Conservation (phyloP, 1,284 basidiomycete species). For the Pseudozyma sp. region DNA sequence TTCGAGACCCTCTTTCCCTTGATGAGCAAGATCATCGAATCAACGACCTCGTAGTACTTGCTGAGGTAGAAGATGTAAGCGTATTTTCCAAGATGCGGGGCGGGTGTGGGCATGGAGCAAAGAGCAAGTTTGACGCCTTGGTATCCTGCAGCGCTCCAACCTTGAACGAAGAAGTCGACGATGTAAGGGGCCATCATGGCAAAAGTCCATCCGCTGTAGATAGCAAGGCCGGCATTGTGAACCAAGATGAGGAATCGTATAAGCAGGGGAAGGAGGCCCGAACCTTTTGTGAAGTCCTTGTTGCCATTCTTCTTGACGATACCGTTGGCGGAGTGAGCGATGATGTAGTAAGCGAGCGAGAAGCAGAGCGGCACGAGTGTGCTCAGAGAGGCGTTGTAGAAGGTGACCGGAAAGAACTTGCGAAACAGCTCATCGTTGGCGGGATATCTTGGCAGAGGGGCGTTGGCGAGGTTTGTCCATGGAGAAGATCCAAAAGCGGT, state of each 20-base stretch:
- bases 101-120: conserved; percentile 67
- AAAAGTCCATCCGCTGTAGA: conserved; percentile 59
- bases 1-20: conserved; percentile 68
- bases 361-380: conserved; percentile 47
- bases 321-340: conserved; percentile 51
- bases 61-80: conserved; percentile 68
- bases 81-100: conserved; percentile 57
- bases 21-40: conserved; percentile 67
- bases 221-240: conserved; percentile 57
- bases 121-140: conserved; percentile 66
- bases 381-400: conserved; percentile 36
- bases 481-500: conserved; percentile 4
- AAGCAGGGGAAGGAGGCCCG: conserved; percentile 8
- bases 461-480: conserved; percentile 15
- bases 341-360: conserved; percentile 56
- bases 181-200: conserved; percentile 48
- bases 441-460: conserved; percentile 49
- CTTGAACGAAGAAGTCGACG: conserved; percentile 55
- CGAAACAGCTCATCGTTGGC: conserved; percentile 20
- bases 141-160: conserved; percentile 43
- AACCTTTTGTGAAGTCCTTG: conserved; percentile 49
- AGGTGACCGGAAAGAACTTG: conserved; percentile 11
- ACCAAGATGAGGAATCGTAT: conserved; percentile 48
- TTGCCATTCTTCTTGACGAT: conserved; percentile 28
- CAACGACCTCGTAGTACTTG: conserved; percentile 64